Evolutionary conservation across 495 filamentous ascomycete genomes (phyloP), one percentile per base, ranked within the genome.

Genomic region (Tuber calosporum): DNA sequence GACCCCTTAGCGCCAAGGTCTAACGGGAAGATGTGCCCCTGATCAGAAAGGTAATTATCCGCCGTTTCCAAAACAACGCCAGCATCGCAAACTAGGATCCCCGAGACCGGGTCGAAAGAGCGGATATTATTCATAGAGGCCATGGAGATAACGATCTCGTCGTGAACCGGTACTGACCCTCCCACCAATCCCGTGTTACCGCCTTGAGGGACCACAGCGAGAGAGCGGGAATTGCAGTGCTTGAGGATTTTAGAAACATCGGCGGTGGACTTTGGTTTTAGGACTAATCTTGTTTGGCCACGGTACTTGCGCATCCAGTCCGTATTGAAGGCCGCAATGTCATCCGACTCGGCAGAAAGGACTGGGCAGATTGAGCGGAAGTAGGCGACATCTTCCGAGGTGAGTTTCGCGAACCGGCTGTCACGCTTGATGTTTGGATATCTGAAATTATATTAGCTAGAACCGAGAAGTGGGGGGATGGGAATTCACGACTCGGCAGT

Each of bases 291-390:
- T 70, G 91, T 89, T 81, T 97, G 94, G 48, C 95, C 95, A 48
- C 93, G 90, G 85, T 97, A 99, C 83, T 99, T 99, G 82, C 92
- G 89, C 96, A 98, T 98, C 95, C 95, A 99, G 84, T 99, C 95
- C 77, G 87, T 88, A 84, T 99, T 99, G 87, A 92, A 98, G 22
- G 93, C 88, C 80, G 94, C 93, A 72, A 98, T 85, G 80, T 99
- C 95, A 75, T 91, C 90, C 39, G 80, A 82, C 0, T 86, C 83
- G 30, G 89, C 88, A 67, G 92, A 92, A 78, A 97, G 91, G 70
- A 97, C 88, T 20, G 79, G 71, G 66, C 80, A 79, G 66, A 97
- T 84, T 8, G 86, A 83, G 77, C 89, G 86, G 86, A 99, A 97
- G 83, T 88, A 89, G 69, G 85, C 81, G 34, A 98, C 91, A 87